A percentile compares a stretch with the other conserved stretches of the same genome.
These are phyloP conservation scores for Dryas drummondii DNA, from an alignment of 306 rosid species.

Conservation along the genomic window DNA sequence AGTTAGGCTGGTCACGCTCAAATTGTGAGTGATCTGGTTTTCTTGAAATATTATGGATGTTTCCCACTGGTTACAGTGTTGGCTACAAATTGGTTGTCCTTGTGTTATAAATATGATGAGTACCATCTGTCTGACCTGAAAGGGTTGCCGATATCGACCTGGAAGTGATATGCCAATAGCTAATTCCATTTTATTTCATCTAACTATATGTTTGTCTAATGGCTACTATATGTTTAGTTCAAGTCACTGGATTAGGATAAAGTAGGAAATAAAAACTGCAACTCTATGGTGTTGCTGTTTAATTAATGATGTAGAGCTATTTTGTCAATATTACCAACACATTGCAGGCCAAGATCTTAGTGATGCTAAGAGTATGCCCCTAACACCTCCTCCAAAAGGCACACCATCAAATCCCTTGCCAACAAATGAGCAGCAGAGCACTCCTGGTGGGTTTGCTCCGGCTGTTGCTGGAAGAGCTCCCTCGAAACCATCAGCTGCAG, in stretches of 20 bases:
- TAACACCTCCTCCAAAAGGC: conserved; percentile 46
- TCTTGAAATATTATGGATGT: neutral
- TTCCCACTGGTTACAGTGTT: neutral
- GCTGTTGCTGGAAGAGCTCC: conserved; percentile 92
- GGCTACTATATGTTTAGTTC: neutral
- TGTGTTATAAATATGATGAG: neutral
- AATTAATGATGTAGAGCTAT: conserved; percentile 1
- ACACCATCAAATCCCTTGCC: conserved; percentile 68
- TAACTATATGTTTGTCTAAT: neutral
- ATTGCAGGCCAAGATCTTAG: conserved; percentile 75
- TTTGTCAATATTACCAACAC: conserved; percentile 10
- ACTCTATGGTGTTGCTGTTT: neutral
- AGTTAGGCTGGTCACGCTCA: conserved; percentile 83
- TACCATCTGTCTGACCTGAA: neutral
- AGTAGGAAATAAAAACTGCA: neutral
- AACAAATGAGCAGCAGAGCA: conserved; percentile 75
- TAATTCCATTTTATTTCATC: neutral
- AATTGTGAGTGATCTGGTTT: conserved; percentile 62
- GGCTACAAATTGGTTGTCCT: neutral
- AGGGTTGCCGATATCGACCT: neutral
- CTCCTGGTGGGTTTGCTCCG: conserved; percentile 66
- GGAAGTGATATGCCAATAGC: neutral
- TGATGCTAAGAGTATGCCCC: conserved; percentile 53
- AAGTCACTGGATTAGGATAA: neutral
- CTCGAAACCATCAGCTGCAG: conserved; percentile 71